Percentiles rank a stretch among this genome's conserved stretches.
phyloP scores from a whole-genome alignment of 1,139 yeast species.

The Yamadazyma atmosphaerica region DNA sequence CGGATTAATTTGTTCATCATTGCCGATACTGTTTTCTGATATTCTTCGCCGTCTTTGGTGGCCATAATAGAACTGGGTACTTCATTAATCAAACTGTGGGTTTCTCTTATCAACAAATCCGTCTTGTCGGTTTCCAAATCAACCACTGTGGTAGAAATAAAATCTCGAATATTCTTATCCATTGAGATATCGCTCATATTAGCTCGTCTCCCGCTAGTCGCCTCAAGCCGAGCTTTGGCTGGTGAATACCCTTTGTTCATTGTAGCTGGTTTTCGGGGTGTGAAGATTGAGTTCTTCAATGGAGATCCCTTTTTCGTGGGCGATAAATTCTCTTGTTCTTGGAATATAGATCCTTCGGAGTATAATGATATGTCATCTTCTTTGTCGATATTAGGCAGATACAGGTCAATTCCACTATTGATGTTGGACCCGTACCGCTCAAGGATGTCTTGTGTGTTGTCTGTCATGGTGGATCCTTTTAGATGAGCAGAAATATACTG shows the following conservation, averaged over 20 bases:
- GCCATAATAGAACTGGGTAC: conserved; percentile 23
- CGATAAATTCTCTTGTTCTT: conserved; percentile 12
- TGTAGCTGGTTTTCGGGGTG: conserved; percentile 6
- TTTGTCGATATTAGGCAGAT: too few relatives aligned
- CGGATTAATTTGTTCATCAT: conserved; percentile 17
- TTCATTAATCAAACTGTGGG: conserved; percentile 28
- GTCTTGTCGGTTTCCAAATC: conserved; percentile 17
- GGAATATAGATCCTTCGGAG: conserved; percentile 18
- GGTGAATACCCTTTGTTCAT: conserved; percentile 4
- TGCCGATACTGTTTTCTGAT: conserved; percentile 17
- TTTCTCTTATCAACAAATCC: conserved; percentile 28
- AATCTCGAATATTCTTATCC: conserved; percentile 8
- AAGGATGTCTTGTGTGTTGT: conserved; percentile 14
- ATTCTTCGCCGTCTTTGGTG: conserved; percentile 27
- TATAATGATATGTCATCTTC: conserved; percentile 16
- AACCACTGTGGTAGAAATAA: conserved; percentile 2
- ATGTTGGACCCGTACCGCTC: too few relatives aligned
- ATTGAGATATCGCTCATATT: conserved; percentile 9
- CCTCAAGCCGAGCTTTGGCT: conserved; percentile 5
- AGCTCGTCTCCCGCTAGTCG: conserved; percentile 5
- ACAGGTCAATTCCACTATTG: too few relatives aligned
- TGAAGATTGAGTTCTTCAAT: conserved; percentile 7
- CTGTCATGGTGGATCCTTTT: too few relatives aligned
- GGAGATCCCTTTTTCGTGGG: conserved; percentile 8
- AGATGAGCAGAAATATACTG: too few relatives aligned